Percentiles rank a stretch among this genome's conserved stretches.
These are phyloP conservation scores for Blepharisma undulans DNA, from an alignment of 169 alveolate species.

Conservation along the genomic window DNA sequence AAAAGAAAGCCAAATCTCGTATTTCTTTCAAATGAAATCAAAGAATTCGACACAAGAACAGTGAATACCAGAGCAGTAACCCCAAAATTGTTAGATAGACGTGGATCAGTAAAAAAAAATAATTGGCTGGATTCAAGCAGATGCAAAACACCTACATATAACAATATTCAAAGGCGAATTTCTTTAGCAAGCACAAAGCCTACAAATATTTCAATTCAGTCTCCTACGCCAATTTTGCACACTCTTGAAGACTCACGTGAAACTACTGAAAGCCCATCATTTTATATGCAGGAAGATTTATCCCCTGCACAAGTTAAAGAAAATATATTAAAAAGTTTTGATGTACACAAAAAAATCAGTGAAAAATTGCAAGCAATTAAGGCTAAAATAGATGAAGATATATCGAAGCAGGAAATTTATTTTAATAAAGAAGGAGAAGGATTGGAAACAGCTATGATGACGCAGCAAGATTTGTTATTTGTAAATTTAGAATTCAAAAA, in stretches of 20 bases:
- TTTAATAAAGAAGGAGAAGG: background rate
- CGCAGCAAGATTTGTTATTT: background rate
- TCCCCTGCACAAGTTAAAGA: background rate
- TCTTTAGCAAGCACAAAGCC: background rate
- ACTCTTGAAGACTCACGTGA: background rate
- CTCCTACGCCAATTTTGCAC: background rate
- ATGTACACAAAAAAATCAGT: background rate
- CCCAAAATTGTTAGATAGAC: background rate
- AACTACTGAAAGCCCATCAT: background rate
- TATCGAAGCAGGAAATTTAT: background rate
- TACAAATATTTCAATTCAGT: background rate
- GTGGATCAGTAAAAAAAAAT: background rate
- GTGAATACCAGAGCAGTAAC: background rate
- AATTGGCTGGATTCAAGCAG: background rate
- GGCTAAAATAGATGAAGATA: background rate
- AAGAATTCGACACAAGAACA: background rate
- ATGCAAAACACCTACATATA: background rate
- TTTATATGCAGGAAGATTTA: background rate
- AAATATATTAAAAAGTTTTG: background rate
- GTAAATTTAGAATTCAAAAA: conserved; percentile 13
- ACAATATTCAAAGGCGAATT: background rate
- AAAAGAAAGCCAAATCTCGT: background rate
- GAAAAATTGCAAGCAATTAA: background rate
- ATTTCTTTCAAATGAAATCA: background rate
- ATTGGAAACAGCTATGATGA: background rate